Base-by-base conservation (phyloP, 2,329 filamentous ascomycete genomes). In the Sporothrix humicola region DNA sequence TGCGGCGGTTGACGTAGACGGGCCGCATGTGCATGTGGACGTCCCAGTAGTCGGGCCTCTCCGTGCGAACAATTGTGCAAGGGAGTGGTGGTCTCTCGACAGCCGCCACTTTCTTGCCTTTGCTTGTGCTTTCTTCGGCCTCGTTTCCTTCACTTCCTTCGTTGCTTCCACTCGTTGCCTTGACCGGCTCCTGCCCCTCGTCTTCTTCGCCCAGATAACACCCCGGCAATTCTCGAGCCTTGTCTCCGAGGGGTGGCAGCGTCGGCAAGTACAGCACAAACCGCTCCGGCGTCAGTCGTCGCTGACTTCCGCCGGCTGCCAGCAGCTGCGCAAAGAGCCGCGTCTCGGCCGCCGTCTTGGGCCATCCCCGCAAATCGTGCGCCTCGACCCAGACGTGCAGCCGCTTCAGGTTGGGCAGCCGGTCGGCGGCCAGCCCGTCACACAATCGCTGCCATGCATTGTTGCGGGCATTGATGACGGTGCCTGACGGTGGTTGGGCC, bases 381-480 rank as follows among this genome's bases (percentile, higher is more conserved):
- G 78, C 76, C 74, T 81, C 78, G 56, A 80, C 74, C 76, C 79
- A 80, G 61, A 81, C 46, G 71, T 74, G 77, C 44, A 81, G 77
- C 17, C 71, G 56, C 15, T 77, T 76, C 31, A 81, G 77, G 5
- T 58, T 56, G 6, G 73, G 72, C 12, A 78, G 66, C 12, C 48
- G 44, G n/a, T n/a, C 37, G 12, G 70, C 37, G 12, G 66, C 75
- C 0, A 80, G 65, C 6, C 23, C 70, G 69, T 73, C 72, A 75
- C 80, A 79, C 1, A 81, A 75, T 0, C 73, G 74, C 69, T 77
- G 75, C 80, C 80, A 81, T 2, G 76, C 77, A 73, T 80, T 79
- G 54, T 77, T 73, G 31, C 61, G 48, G n/a, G 59, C 52, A 10
- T 66, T 56, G 46, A 69, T 61, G 37, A 69, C 58, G 42, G 59